Base-by-base conservation (phyloP, 768 basidiomycete genomes). In the Sporobolomyces pararoseus region DNA sequence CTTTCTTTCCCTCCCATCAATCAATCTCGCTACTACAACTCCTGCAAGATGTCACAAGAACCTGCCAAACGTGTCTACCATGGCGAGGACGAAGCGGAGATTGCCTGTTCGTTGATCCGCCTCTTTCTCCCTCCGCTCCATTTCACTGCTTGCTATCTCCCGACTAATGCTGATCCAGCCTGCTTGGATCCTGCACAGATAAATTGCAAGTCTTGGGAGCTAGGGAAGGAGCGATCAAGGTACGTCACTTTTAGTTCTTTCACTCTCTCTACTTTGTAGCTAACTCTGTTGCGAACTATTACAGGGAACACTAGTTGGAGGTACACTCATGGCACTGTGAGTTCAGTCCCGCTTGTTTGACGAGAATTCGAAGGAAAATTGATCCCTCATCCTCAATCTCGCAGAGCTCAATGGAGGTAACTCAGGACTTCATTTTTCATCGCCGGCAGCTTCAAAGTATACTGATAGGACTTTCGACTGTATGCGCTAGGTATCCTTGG, bases 151-250 rank as follows among this genome's bases (percentile, higher is more conserved):
- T n/a, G n/a, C n/a, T 21, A 13, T 19, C 31, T 34, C 49, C n/a
- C 34, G 50, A 37, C 50, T 47, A 21, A 47, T 21, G 21, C 7
- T 47, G 23, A 21, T 12, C 46, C 7, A 14, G 13, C 13, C 21
- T 47, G 46, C 14, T 7, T 10, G 39, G 39, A 42, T 42, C n/a
- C n/a, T n/a, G 39, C 10, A 31, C 27, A 44, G 63, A 64, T 49
- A 44, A 34, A 21, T 50, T 65, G 7, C 63, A 65, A 37, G 63
- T 65, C 6, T 14, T 65, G 2, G 63, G 53, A 44, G 63, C 63
- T 35, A 29, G 63, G 37, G 63, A 65, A 47, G 63, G 63, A 7
- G 63, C 63, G 29, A 65, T 65, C 63, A 65, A 54, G 52, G 62
- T 53, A 53, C 46, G 37, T 51, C 39, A 52, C 50, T 13, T 16